phyloP scores from a whole-genome alignment of 495 filamentous ascomycete species.

The Letharia columbiana region DNA sequence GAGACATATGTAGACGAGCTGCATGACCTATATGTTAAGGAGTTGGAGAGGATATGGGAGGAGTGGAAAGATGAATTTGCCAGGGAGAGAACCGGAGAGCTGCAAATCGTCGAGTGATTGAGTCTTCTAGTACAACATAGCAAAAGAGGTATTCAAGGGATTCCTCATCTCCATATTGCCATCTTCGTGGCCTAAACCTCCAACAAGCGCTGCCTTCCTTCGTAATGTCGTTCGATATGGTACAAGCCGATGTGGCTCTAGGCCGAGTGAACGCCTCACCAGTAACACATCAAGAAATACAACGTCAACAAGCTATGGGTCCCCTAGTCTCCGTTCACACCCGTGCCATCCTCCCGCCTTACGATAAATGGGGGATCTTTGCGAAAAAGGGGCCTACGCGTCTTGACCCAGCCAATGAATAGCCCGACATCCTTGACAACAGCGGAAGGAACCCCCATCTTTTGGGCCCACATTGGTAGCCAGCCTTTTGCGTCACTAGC shows the following conservation, averaged over 20 bases:
- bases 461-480: slow-evolving; percentile 55
- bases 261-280: neutral
- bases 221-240: neutral
- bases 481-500: slow-evolving; percentile 53
- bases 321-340: neutral
- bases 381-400: slow-evolving; percentile 7
- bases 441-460: slow-evolving; percentile 47
- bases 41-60: slow-evolving; percentile 78
- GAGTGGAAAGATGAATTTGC: slow-evolving; percentile 82
- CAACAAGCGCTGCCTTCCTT: neutral
- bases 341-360: neutral
- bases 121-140: neutral
- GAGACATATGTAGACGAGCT: slow-evolving; percentile 69
- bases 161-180: neutral
- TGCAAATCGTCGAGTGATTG: slow-evolving; percentile 66
- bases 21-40: slow-evolving; percentile 67
- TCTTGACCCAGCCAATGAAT: slow-evolving; percentile 47
- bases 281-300: slow-evolving; percentile 1
- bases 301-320: neutral
- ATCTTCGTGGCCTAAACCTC: neutral
- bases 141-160: neutral
- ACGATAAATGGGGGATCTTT: neutral
- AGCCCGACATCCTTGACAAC: slow-evolving; percentile 58
- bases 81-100: slow-evolving; percentile 56
- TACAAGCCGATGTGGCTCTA: neutral